Conservation (phyloP, 1,284 basidiomycete genomes). For the Ganoderma lucidum region DNA sequence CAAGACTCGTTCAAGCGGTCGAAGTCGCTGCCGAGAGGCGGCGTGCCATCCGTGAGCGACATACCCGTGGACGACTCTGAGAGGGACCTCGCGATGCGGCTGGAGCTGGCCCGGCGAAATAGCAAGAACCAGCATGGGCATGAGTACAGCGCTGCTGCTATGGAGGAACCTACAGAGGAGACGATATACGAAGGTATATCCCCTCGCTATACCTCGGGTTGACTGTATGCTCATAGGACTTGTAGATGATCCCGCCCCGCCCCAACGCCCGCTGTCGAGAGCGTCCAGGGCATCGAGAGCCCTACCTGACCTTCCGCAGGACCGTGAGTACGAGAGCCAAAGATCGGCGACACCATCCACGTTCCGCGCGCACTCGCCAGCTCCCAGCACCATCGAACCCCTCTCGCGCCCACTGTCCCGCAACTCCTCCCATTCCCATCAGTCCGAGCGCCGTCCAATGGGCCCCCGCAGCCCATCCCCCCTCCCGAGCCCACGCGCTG, state of each 20-base stretch:
- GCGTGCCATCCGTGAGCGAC: slow-evolving; percentile 14
- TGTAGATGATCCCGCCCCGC: slow-evolving; percentile 67
- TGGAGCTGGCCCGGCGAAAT: slow-evolving; percentile 83
- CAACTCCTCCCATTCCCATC: slow-evolving; percentile 59
- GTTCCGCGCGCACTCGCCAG: slow-evolving; percentile 31
- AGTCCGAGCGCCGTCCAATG: slow-evolving; percentile 54
- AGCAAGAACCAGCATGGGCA: slow-evolving; percentile 76
- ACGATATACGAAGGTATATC: slow-evolving; percentile 78
- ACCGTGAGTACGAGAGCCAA: slow-evolving; percentile 46
- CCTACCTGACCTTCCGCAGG: slow-evolving; percentile 41
- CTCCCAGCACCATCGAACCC: slow-evolving; percentile 43
- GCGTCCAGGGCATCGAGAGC: slow-evolving; percentile 46
- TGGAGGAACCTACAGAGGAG: slow-evolving; percentile 61
- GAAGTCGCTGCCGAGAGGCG: slow-evolving; percentile 51
- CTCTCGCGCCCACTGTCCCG: slow-evolving; percentile 51
- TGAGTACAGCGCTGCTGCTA: slow-evolving; percentile 44
- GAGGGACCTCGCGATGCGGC: slow-evolving; percentile 72
- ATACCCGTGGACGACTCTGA: slow-evolving; percentile 68
- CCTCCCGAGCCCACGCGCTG: slow-evolving; percentile 10
- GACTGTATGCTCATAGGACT: neutral
- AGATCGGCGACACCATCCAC: slow-evolving; percentile 42
- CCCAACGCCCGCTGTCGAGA: slow-evolving; percentile 61
- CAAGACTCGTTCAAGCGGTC: slow-evolving; percentile 21
- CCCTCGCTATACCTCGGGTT: neutral
- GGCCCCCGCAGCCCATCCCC: slow-evolving; percentile 80